phyloP scores from a whole-genome alignment of 352 stramenopile species.

The Pythium utonaiense region DNA sequence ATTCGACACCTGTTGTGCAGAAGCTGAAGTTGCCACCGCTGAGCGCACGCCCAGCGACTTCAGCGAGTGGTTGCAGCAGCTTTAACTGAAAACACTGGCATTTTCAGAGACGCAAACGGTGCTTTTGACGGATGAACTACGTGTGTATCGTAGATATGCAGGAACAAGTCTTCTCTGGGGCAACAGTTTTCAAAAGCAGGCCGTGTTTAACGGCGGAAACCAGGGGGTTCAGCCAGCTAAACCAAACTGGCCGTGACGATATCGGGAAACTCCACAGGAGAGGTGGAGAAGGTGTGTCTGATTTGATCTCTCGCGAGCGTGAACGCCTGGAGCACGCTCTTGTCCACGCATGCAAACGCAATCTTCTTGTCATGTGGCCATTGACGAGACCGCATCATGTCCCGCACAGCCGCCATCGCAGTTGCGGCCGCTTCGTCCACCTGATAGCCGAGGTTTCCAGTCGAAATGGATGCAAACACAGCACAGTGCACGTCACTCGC shows the following conservation, averaged over 20 bases:
- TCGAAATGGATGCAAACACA: constrained; percentile 57
- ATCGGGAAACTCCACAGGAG: neutral
- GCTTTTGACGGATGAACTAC: neutral
- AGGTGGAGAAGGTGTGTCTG: constrained; percentile 7
- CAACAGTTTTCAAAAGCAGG: neutral
- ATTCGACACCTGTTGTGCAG: neutral
- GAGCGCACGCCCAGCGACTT: constrained; percentile 24
- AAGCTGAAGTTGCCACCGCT: constrained; percentile 48
- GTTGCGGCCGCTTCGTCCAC: constrained; percentile 33
- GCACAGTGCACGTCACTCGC: constrained; percentile 31
- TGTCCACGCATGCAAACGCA: constrained; percentile 53
- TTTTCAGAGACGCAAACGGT: too few relatives aligned
- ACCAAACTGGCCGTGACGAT: neutral
- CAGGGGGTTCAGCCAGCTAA: too few relatives aligned
- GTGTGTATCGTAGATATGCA: too few relatives aligned
- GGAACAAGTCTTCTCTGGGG: too few relatives aligned
- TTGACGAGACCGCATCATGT: constrained; percentile 31
- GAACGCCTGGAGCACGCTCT: constrained; percentile 34
- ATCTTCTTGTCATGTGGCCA: constrained; percentile 35
- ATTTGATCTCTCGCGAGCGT: constrained; percentile 6
- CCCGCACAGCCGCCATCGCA: constrained; percentile 37
- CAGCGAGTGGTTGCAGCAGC: neutral
- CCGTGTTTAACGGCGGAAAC: too few relatives aligned
- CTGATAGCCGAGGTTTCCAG: constrained; percentile 33
- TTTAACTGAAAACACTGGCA: neutral